Evolutionary conservation across 768 basidiomycete species (phyloP).

Genomic region (Mycena chlorophos): DNA sequence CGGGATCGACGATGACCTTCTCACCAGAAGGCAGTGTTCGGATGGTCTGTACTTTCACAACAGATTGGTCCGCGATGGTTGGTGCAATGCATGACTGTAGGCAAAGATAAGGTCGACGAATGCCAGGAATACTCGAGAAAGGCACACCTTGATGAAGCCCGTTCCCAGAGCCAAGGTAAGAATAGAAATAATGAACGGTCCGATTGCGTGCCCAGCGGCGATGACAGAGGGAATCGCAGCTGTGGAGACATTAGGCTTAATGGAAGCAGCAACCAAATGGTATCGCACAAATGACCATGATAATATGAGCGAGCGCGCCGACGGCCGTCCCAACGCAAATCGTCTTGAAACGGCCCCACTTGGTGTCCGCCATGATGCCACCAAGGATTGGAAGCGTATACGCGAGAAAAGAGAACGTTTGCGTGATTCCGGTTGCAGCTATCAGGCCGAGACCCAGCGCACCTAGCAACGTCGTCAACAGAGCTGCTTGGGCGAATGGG

Average conservation of each 20-base stretch:
- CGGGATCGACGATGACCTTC: slow-evolving; percentile 37
- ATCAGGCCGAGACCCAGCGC: slow-evolving; percentile 31
- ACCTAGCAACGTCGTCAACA: slow-evolving; percentile 15
- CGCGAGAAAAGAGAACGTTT: slow-evolving; percentile 30
- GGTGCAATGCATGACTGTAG: slow-evolving; percentile 35
- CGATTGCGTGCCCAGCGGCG: slow-evolving; percentile 19
- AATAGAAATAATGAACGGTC: slow-evolving; percentile 28
- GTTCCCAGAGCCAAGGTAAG: slow-evolving; percentile 30
- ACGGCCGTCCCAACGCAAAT: slow-evolving; percentile 33
- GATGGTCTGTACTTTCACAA: slow-evolving; percentile 22
- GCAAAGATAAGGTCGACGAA: slow-evolving; percentile 15
- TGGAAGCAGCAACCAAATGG: not conserved
- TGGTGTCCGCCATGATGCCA: slow-evolving; percentile 41
- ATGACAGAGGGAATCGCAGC: slow-evolving; percentile 22
- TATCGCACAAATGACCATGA: slow-evolving; percentile 13
- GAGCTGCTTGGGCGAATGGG: not conserved
- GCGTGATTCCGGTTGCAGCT: slow-evolving; percentile 28
- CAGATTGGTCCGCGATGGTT: slow-evolving; percentile 38
- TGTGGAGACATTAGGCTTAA: not conserved
- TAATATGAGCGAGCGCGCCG: slow-evolving; percentile 25
- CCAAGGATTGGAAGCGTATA: slow-evolving; percentile 33
- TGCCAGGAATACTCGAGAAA: not conserved
- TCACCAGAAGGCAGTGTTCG: slow-evolving; percentile 27
- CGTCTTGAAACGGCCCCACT: slow-evolving; percentile 43
- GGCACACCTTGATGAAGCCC: slow-evolving; percentile 13